Conservation (phyloP, 176 grass and related monocot species). For the Avena atlantica region DNA sequence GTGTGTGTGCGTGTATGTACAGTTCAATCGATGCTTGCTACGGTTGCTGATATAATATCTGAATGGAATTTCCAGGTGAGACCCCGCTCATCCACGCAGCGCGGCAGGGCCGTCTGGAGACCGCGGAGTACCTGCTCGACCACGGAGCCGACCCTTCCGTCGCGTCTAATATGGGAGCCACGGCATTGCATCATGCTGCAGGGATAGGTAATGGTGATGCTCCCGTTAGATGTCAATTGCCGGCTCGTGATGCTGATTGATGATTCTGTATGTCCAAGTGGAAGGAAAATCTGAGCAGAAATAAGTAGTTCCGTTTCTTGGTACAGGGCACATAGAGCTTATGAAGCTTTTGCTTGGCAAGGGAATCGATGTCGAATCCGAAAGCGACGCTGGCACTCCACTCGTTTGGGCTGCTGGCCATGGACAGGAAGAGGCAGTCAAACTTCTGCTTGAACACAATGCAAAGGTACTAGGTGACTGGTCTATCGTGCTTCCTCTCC, state of each 20-base stretch:
- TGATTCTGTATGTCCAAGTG: not conserved
- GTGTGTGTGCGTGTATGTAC: not conserved
- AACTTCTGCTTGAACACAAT: slow-evolving; percentile 75
- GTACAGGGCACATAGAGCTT: slow-evolving; percentile 76
- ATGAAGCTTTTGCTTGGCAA: slow-evolving; percentile 77
- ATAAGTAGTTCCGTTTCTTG: not conserved
- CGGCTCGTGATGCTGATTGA: not conserved
- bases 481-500: not conserved
- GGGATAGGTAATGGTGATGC: slow-evolving; percentile 62
- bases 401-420: slow-evolving; percentile 91
- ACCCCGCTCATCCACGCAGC: slow-evolving; percentile 92
- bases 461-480: slow-evolving; percentile 57
- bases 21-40: not conserved
- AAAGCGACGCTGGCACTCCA: slow-evolving; percentile 86
- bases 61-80: slow-evolving; percentile 52
- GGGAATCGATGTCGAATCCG: slow-evolving; percentile 81
- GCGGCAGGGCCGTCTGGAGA: slow-evolving; percentile 69
- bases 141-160: slow-evolving; percentile 73
- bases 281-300: not conserved
- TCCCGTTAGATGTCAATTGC: not conserved
- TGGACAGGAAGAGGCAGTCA: slow-evolving; percentile 64
- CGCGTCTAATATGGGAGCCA: slow-evolving; percentile 71
- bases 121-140: slow-evolving; percentile 74
- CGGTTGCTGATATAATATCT: no score
- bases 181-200: slow-evolving; percentile 85